Base-by-base conservation (phyloP, 1,284 basidiomycete species). In the Abortiporus biennis region DNA sequence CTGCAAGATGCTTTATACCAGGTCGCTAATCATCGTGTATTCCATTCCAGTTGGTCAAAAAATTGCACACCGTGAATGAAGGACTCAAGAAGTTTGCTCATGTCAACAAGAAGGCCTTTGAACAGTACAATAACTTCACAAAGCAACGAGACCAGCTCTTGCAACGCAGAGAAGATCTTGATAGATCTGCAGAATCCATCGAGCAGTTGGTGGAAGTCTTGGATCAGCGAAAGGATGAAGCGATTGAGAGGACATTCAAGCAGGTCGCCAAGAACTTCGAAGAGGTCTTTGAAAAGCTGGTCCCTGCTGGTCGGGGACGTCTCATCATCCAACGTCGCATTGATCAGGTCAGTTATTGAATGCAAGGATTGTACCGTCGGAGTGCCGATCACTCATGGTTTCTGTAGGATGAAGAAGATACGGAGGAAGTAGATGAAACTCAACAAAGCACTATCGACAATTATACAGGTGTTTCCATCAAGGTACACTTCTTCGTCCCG, bases 21-120 rank as follows among this genome's bases (percentile, higher is more conserved):
- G 38, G 5, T 23, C 1, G 4, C 39, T 38, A 5, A 29, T 44
- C 19, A n/a, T n/a, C n/a, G n/a, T n/a, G n/a, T n/a, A 40, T 22
- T 33, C 42, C 46, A 40, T 8, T 45, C 15, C 54, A 95, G 90
- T 74, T 99, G 29, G 78, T 95, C 53, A 94, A 91, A 67, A 87
- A 85, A 50, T 74, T 99, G 27, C 93, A 96, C 56, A 76, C 76
- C 19, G 84, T 93, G 50, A 94, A 97, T 56, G 93, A 97, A 54
- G 79, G 80, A 22, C 71, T 99, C 49, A 97, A 95, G 63, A 94
- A 94, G 63, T 99, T 93, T 56, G 86, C 92, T 0, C 94, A 98
- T 58, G 95, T 99, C 51, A 99, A 99, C 74, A 99, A 99, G 72
- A 98, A 98, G 64, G 96, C 95, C 1, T 95, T 97, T 57, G 96